These are phyloP conservation scores for Pseudogymnoascus sp. DNA, from an alignment of 2,329 filamentous ascomycete genomes.

Conservation along the genomic window DNA sequence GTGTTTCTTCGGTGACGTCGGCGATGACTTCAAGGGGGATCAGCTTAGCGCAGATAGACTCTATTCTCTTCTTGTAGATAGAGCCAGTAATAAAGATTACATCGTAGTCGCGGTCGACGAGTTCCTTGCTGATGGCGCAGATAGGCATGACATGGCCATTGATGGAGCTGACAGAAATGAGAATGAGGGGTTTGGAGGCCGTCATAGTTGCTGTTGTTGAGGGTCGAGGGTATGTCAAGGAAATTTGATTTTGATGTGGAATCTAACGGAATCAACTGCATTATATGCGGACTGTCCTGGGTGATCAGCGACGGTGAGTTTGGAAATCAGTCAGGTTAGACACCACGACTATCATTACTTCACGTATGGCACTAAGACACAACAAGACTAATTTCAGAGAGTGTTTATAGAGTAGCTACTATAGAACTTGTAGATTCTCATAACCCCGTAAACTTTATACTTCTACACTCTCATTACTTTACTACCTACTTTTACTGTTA, in stretches of 20 bases:
- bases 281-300: neutral
- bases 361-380: neutral
- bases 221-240: neutral
- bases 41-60: constrained; percentile 32
- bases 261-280: neutral
- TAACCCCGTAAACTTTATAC: neutral
- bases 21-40: constrained; percentile 23
- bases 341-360: neutral
- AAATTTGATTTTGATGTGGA: neutral
- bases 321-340: neutral
- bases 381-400: neutral
- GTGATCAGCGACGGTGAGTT: neutral
- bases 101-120: constrained; percentile 32
- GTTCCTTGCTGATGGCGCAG: constrained; percentile 14
- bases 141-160: constrained; percentile 18
- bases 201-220: neutral
- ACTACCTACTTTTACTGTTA: neutral
- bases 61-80: constrained; percentile 29
- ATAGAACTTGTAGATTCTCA: neutral
- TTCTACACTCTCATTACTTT: neutral
- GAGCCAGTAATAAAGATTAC: constrained; percentile 35
- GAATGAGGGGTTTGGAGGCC: constrained; percentile 7
- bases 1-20: constrained; percentile 22
- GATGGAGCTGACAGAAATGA: constrained; percentile 11
- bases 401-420: neutral